phyloP scores from a whole-genome alignment of 2,329 filamentous ascomycete genomes.

The Hypomyces rosellus region DNA sequence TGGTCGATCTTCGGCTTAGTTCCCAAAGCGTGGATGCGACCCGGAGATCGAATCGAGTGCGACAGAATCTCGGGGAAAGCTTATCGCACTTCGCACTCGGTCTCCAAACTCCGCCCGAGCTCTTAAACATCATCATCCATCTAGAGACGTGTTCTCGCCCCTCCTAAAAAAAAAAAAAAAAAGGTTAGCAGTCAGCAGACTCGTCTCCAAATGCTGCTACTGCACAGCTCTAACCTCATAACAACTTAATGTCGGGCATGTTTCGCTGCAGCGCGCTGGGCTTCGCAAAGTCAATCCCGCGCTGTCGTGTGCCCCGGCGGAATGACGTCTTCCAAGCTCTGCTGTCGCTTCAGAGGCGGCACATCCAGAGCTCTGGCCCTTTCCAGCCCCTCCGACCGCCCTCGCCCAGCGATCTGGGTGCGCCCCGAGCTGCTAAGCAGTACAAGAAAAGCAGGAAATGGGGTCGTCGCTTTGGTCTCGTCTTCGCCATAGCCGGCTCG shows the following conservation, averaged over 20 bases:
- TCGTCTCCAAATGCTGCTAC: constrained; percentile 7
- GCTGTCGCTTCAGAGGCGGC: constrained; percentile 12
- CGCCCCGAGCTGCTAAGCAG: constrained; percentile 61
- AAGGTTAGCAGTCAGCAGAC: no score
- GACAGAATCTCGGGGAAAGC: no score
- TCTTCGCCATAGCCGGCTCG: constrained; percentile 52
- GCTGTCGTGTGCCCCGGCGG: constrained; percentile 13
- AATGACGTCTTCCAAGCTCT: constrained; percentile 10
- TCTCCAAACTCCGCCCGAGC: no score
- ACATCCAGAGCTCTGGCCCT: constrained; percentile 30
- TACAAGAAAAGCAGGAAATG: constrained; percentile 68
- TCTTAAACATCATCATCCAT: no score
- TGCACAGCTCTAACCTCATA: background rate
- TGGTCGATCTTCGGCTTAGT: no score
- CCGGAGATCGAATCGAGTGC: no score
- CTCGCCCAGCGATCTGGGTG: constrained; percentile 70
- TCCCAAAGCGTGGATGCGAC: no score
- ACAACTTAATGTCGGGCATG: constrained; percentile 20
- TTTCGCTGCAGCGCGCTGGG: constrained; percentile 23
- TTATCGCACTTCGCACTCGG: no score
- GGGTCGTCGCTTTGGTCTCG: constrained; percentile 64
- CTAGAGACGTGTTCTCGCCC: no score
- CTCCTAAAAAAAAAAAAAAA: no score
- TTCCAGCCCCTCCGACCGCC: constrained; percentile 69
- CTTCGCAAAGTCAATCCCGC: constrained; percentile 8